Conservation (phyloP, 2,329 filamentous ascomycete genomes). For the Aspergillus sergii region DNA sequence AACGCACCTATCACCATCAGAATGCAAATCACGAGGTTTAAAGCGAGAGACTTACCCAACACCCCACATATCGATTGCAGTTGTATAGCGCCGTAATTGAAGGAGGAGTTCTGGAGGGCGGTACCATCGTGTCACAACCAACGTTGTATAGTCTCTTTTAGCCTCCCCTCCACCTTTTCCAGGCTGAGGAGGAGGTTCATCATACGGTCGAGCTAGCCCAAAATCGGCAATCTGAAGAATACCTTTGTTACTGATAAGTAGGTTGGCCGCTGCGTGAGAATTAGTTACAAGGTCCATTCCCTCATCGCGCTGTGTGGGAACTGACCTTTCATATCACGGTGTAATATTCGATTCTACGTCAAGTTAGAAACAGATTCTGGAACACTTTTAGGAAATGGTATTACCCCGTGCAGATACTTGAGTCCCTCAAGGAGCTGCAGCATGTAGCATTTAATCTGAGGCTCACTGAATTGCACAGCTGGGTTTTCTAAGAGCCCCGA, state of each 20-base stretch:
- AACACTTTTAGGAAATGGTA: slow-evolving; percentile 4
- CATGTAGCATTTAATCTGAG: slow-evolving; percentile 98
- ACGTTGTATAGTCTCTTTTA: slow-evolving; percentile 86
- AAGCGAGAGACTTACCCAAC: slow-evolving; percentile 68
- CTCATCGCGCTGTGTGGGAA: background rate
- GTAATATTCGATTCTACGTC: slow-evolving; percentile 71
- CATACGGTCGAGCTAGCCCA: slow-evolving; percentile 89
- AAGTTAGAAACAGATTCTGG: slow-evolving; percentile 17
- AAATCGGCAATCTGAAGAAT: slow-evolving; percentile 97
- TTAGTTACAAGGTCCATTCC: background rate
- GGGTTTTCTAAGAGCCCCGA: slow-evolving; percentile 96
- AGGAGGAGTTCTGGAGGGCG: slow-evolving; percentile 89
- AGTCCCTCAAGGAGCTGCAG: slow-evolving; percentile 88
- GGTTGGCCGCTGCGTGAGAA: slow-evolving; percentile 70
- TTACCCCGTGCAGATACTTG: slow-evolving; percentile 79
- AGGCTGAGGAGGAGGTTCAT: slow-evolving; percentile 75
- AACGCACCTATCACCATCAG: slow-evolving; percentile 69
- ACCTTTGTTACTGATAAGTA: slow-evolving; percentile 92
- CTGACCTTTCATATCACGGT: slow-evolving; percentile 88
- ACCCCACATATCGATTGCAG: slow-evolving; percentile 97
- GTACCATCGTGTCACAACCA: slow-evolving; percentile 98
- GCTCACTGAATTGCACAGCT: slow-evolving; percentile 78
- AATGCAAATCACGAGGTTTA: slow-evolving; percentile 2
- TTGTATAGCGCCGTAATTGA: slow-evolving; percentile 88
- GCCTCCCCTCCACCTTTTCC: slow-evolving; percentile 83